Evolutionary conservation across 2,329 filamentous ascomycete species (phyloP), one percentile per base, ranked within the genome.

Genomic region (Talaromyces sp.): DNA sequence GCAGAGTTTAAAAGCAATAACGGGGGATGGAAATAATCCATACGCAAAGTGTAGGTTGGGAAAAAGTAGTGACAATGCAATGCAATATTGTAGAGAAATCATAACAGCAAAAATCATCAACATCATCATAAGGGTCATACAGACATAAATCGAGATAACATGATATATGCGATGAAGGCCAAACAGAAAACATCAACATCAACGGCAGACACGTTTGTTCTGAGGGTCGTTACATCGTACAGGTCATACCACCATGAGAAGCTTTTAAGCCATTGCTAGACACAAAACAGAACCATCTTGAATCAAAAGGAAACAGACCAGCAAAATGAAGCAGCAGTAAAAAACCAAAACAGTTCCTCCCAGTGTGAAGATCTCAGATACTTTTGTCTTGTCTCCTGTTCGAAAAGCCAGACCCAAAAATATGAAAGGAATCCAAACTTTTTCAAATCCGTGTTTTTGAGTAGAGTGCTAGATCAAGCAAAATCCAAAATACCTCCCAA

Each of bases 141-240:
- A 66, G 61, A 60, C 60, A 63, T 66, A 24, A 66, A 59, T 35
- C 5, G 43, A 57, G 57, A 27, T 33, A 62, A 63, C 60, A 60
- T 66, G 64, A 66, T 33, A 62, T 62, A 59, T 64, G 57, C 48
- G 54, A 60, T 43, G 48, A 59, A 66, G 3, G 35, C 22, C 50
- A 58, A 59, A 59, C n/a, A 60, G 13, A 39, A 58, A 45, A 64
- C 39, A 60, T 62, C 62, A 67, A 50, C 47, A 62, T 27, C 57
- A 58, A 52, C 54, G 48, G 41, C 48, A 59, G 39, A 41, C 60
- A 62, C 66, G 68, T 69, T 73, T 69, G 70, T 73, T 69, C 69
- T 68, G 72, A 66, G 37, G 71, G 72, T 74, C 72, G 72, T 74
- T 72, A 72, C 70, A 73, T 74, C 72, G 71, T 74, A 74, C 72